Conservation (phyloP, 495 filamentous ascomycete species). For the Penicillium antarcticum region DNA sequence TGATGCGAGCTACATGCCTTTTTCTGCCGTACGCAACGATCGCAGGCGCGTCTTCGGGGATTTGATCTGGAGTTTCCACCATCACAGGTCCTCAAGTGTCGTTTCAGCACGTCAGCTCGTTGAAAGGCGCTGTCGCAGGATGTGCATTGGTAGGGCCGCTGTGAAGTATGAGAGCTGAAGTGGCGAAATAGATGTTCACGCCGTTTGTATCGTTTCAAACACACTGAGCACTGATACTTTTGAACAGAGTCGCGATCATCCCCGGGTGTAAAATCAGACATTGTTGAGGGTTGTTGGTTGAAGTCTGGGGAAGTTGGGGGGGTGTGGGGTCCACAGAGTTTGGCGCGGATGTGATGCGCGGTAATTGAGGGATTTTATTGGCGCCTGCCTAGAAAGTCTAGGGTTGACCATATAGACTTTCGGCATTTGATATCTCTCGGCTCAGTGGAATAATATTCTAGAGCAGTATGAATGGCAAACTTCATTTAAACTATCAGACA, state of each 20-base stretch:
- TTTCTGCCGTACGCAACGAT: conserved; percentile 24
- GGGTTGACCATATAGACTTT: not conserved
- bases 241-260: not conserved
- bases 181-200: conserved; percentile 21
- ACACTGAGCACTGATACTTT: conserved; percentile 17
- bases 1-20: conserved; percentile 21
- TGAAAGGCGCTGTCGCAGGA: conserved; percentile 16
- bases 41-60: conserved; percentile 14
- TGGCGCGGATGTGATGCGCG: not conserved
- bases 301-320: not conserved
- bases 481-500: no score
- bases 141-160: conserved; percentile 16
- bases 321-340: not conserved
- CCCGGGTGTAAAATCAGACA: not conserved
- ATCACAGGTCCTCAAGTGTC: conserved; percentile 13
- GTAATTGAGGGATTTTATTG: not conserved
- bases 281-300: not conserved
- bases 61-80: conserved; percentile 6
- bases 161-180: conserved; percentile 15
- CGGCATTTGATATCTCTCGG: no score
- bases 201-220: conserved; percentile 16
- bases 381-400: not conserved
- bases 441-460: no score
- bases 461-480: no score
- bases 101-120: conserved; percentile 18